Base-by-base conservation (phyloP, 805 yeast species). In the Teunomyces pallodes region DNA sequence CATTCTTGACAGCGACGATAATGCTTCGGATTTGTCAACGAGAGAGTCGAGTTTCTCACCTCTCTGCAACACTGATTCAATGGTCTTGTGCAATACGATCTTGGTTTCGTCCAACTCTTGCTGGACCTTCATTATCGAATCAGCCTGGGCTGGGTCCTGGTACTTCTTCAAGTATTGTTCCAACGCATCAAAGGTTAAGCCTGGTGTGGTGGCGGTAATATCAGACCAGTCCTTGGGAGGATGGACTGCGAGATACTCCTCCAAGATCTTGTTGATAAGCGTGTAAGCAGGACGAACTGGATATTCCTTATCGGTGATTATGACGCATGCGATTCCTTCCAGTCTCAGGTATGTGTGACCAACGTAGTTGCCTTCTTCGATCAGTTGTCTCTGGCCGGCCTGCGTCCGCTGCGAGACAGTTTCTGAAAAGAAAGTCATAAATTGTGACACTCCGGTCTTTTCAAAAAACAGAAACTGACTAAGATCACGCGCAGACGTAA, bases 211-310 rank as follows among this genome's bases (percentile, higher is more conserved):
- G 49, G 77, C 81, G 2, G 76, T 61, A 43, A 80, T 66, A 48
- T 69, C 61, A 17, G 47, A 45, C 96, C 96, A 90, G 53, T 85
- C 83, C 14, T 68, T 63, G 41, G 82, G 78, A 9, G 97, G 96
- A 65, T 87, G 90, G 53, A 85, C 82, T 9, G 91, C 76, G 47
- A 92, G 72, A 69, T 89, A 94, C 67, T 92, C 98, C 59, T 94
- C 99, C 57, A 90, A 76, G 17, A 92, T 74, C 71, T 90, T 92
- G 77, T 92, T 92, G 60, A 94, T 79, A 50, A 94, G 75, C 2
- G 97, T 88, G 70, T 90, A 92, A 0, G 97, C 98, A 10, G 97
- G 98, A 65, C 99, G 81, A 29, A 90, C 92, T 2, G 98, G 99
- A 69, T 94, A 94, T 57, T 92, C 97, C 66, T 88, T 87, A 67